Conservation (phyloP, 1,284 basidiomycete species). For the Boletus calvinii region DNA sequence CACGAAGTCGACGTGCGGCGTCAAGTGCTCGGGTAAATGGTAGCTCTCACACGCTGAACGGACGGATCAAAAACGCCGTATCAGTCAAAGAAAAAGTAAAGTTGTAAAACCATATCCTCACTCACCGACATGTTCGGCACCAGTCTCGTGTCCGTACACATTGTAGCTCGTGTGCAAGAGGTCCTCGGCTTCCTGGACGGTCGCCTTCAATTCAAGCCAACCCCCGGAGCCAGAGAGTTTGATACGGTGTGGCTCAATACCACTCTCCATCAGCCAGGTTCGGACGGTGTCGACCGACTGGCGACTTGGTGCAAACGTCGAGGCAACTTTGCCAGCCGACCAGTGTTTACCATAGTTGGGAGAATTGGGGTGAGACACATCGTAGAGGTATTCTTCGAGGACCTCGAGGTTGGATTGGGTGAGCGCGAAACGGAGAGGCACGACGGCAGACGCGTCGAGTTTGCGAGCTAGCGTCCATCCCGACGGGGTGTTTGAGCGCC, state of each 20-base stretch:
- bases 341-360: constrained; percentile 49
- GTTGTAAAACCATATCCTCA: background rate
- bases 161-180: constrained; percentile 45
- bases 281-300: constrained; percentile 40
- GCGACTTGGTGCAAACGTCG: constrained; percentile 42
- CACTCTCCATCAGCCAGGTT: constrained; percentile 39
- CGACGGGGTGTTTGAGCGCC: constrained; percentile 32
- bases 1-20: constrained; percentile 46
- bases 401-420: constrained; percentile 41
- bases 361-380: constrained; percentile 46
- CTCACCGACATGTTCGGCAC: constrained; percentile 31
- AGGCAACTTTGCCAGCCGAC: constrained; percentile 38
- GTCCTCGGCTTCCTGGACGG: constrained; percentile 44
- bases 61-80: background rate
- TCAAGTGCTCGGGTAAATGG: constrained; percentile 42
- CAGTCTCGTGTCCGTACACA: constrained; percentile 42
- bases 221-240: constrained; percentile 34
- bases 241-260: constrained; percentile 36
- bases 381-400: constrained; percentile 40
- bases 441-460: constrained; percentile 27
- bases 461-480: constrained; percentile 37
- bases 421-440: constrained; percentile 47
- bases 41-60: constrained; percentile 44
- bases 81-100: background rate
- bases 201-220: constrained; percentile 46